Percentiles rank a stretch among this genome's conserved stretches.
Conservation (phyloP, 768 basidiomycete species). For the Phylloporus sp. region DNA sequence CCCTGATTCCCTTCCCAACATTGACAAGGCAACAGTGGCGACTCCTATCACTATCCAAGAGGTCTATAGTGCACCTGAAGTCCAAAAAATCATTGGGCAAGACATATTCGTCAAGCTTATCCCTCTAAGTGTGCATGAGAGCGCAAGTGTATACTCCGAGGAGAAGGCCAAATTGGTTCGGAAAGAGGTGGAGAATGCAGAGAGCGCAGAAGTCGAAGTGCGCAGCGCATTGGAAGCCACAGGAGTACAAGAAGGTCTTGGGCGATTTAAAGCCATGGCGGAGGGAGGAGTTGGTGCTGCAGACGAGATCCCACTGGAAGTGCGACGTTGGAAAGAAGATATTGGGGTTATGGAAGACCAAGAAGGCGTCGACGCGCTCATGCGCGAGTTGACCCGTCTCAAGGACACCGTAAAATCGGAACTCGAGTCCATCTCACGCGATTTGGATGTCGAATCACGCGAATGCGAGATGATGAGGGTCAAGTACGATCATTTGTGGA, state of each 20-base stretch:
- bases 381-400: conserved; percentile 55
- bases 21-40: conserved; percentile 83
- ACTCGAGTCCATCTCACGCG: conserved; percentile 56
- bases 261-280: conserved; percentile 66
- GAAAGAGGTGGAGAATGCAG: conserved; percentile 82
- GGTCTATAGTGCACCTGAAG: conserved; percentile 84
- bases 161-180: conserved; percentile 96
- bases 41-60: conserved; percentile 91
- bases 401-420: conserved; percentile 56
- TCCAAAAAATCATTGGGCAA: conserved; percentile 90
- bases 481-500: conserved; percentile 83
- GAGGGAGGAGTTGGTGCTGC: conserved; percentile 60
- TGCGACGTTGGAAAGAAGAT: conserved; percentile 71
- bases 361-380: conserved; percentile 61
- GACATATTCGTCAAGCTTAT: conserved; percentile 87
- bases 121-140: conserved; percentile 92
- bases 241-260: conserved; percentile 68
- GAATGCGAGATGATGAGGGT: conserved; percentile 89
- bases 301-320: conserved; percentile 68
- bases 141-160: conserved; percentile 94
- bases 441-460: conserved; percentile 77
- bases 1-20: conserved; percentile 67
- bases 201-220: conserved; percentile 77
- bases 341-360: conserved; percentile 64
- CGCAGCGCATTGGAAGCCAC: conserved; percentile 77